Conservation (phyloP, 768 basidiomycete genomes). For the Leccinum aurantiacum region DNA sequence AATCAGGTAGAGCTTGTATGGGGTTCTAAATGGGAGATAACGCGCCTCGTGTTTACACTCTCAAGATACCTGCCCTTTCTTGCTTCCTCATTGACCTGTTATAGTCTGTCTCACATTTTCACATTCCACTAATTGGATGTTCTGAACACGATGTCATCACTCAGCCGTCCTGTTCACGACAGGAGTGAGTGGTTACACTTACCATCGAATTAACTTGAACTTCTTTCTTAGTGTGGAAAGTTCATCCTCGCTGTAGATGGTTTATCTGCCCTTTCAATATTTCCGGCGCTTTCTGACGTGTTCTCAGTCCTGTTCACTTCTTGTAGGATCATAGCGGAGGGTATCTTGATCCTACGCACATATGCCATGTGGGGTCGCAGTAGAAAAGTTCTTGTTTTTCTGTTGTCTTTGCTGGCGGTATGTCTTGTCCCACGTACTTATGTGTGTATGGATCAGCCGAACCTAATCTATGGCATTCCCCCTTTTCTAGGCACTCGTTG, state of each 20-base stretch:
- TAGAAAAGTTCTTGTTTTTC: conserved; percentile 13
- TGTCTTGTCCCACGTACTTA: background rate
- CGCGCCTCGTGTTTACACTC: conserved; percentile 27
- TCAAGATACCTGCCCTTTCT: conserved; percentile 30
- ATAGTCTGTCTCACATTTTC: conserved; percentile 10
- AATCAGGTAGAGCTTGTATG: conserved; percentile 15
- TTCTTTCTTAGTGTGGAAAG: conserved; percentile 16
- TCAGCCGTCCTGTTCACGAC: conserved; percentile 10
- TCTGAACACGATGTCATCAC: background rate
- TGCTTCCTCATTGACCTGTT: conserved; percentile 18
- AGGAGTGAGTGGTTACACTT: conserved; percentile 4
- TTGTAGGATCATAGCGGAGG: conserved; percentile 15
- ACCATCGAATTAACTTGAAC: background rate
- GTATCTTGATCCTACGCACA: conserved; percentile 16
- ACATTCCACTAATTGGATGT: background rate
- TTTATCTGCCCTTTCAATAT: background rate
- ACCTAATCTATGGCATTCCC: background rate
- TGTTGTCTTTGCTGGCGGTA: conserved; percentile 21
- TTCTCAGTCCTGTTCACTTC: conserved; percentile 13
- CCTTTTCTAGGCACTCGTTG: conserved; percentile 16
- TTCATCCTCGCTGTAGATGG: conserved; percentile 4
- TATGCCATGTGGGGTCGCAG: conserved; percentile 28
- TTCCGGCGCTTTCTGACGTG: background rate
- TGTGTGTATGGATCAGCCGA: too few species aligned
- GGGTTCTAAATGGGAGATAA: conserved; percentile 12